These are phyloP conservation scores for Solanum chilense DNA, from an alignment of 257 asterid genomes.

Conservation along the genomic window DNA sequence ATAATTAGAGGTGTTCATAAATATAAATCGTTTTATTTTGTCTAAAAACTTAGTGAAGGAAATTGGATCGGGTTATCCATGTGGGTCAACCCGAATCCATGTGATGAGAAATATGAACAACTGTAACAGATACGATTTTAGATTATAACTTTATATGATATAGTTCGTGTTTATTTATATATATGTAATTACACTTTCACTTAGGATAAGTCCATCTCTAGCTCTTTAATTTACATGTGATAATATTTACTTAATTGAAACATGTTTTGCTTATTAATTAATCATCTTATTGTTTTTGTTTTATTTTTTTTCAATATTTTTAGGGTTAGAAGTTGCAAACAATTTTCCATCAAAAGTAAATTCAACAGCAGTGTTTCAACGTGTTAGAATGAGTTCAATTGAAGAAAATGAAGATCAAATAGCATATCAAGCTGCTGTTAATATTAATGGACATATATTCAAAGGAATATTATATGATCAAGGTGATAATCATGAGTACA, in stretches of 20 bases:
- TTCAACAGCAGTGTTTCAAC: constrained; percentile 67
- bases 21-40: background rate
- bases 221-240: background rate
- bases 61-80: no score
- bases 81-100: no score
- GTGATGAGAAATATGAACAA: no score
- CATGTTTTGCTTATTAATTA: background rate
- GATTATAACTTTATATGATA: no score
- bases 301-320: background rate
- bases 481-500: constrained; percentile 44
- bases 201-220: background rate
- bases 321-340: constrained; percentile 80
- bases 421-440: constrained; percentile 87
- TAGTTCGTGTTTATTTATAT: no score
- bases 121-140: fast-evolving
- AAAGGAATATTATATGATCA: constrained; percentile 91
- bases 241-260: background rate
- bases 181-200: no score
- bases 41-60: background rate
- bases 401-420: constrained; percentile 62
- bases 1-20: background rate
- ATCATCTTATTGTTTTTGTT: background rate
- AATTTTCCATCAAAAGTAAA: constrained; percentile 72
- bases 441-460: constrained; percentile 81
- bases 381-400: constrained; percentile 69